These are phyloP conservation scores for Ramularia endophylla DNA, from an alignment of 2,329 filamentous ascomycete genomes.

Conservation along the genomic window DNA sequence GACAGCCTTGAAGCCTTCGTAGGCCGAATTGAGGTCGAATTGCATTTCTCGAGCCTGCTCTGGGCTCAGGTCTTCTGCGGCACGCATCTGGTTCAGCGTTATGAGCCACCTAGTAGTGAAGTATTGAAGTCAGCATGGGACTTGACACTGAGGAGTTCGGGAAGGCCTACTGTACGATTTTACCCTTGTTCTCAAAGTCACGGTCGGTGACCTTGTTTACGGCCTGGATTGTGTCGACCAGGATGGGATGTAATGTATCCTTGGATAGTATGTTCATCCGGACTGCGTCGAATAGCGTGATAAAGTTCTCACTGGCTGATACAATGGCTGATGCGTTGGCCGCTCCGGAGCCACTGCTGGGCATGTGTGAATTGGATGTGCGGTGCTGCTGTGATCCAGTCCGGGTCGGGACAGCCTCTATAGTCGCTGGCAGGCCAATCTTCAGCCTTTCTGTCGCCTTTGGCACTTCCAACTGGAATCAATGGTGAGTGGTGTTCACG, in stretches of 20 bases:
- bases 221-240: slow-evolving; percentile 93
- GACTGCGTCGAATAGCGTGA: slow-evolving; percentile 92
- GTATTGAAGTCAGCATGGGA: too few relatives aligned
- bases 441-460: slow-evolving; percentile 87
- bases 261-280: slow-evolving; percentile 90
- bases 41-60: slow-evolving; percentile 84
- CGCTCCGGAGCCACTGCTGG: slow-evolving; percentile 18
- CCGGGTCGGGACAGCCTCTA: slow-evolving; percentile 53
- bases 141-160: too few relatives aligned
- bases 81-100: slow-evolving; percentile 94
- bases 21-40: slow-evolving; percentile 89
- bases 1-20: slow-evolving; percentile 84
- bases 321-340: slow-evolving; percentile 55
- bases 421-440: slow-evolving; percentile 85
- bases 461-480: slow-evolving; percentile 78
- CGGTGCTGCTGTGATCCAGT: slow-evolving; percentile 14
- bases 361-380: slow-evolving; percentile 13
- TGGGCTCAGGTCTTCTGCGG: slow-evolving; percentile 81
- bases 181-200: slow-evolving; percentile 91
- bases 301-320: slow-evolving; percentile 95
- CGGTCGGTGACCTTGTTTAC: slow-evolving; percentile 95
- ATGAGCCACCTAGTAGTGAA: too few relatives aligned
- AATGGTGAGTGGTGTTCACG: slow-evolving; percentile 4
- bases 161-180: slow-evolving; percentile 98
- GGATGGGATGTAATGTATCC: slow-evolving; percentile 88